A percentile compares a stretch with the other conserved stretches of the same genome.
Conservation (phyloP, 2,329 filamentous ascomycete species). For the Fusarium drepaniforme region DNA sequence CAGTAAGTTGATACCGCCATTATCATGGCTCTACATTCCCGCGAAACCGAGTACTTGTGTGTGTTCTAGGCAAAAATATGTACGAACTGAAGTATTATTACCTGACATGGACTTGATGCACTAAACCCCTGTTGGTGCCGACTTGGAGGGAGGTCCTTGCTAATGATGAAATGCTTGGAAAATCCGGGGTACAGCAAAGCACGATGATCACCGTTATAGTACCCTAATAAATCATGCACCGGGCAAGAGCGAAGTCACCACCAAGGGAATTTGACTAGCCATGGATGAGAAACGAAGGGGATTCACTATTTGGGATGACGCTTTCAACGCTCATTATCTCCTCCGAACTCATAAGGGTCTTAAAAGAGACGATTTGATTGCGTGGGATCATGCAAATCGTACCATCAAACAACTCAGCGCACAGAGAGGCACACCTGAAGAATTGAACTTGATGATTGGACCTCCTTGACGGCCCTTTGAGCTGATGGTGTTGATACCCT, state of each 20-base stretch:
- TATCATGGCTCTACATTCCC: not conserved
- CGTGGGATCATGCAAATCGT: not conserved
- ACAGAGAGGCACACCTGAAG: not conserved
- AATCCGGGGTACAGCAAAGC: not conserved
- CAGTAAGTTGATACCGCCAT: not conserved
- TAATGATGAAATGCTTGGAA: not conserved
- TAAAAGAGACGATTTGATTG: not conserved
- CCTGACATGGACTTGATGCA: not conserved
- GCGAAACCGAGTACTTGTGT: not conserved
- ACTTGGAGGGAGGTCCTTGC: not conserved
- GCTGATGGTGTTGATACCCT: slow-evolving; percentile 36
- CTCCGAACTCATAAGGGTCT: not conserved
- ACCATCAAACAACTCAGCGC: not conserved
- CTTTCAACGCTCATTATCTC: not conserved
- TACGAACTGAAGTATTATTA: not conserved
- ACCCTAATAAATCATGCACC: not conserved
- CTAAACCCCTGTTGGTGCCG: not conserved
- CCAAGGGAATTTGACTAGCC: not conserved
- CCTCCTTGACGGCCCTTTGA: not conserved
- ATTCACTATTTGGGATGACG: not conserved
- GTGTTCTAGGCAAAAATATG: not conserved
- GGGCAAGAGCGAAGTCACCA: not conserved
- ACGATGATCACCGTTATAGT: not conserved
- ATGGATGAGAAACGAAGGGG: not conserved
- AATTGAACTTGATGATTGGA: not conserved